These are phyloP conservation scores for Epichloe sibirici DNA, from an alignment of 2,329 filamentous ascomycete species.

Conservation along the genomic window DNA sequence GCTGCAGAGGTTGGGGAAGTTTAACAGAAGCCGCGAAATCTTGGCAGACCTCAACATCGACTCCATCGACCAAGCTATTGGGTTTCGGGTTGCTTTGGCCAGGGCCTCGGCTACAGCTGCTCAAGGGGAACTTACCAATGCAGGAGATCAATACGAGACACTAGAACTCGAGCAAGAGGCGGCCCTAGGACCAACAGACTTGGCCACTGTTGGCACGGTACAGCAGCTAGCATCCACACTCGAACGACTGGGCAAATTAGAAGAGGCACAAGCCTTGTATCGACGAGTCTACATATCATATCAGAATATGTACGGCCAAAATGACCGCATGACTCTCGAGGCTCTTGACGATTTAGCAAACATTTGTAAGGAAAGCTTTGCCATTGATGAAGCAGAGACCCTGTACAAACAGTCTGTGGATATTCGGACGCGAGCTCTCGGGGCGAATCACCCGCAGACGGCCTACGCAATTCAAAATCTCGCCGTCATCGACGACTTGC, in stretches of 20 bases:
- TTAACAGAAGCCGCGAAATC: conserved; percentile 10
- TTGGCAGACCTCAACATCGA: conserved; percentile 11
- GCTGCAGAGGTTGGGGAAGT: conserved; percentile 10
- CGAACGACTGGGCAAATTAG: conserved; percentile 12
- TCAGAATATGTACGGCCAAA: conserved; percentile 14
- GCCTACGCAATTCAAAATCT: conserved; percentile 14
- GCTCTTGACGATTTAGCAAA: conserved; percentile 16
- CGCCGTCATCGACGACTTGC: conserved; percentile 15
- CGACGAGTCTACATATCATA: conserved; percentile 15
- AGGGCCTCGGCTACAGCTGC: conserved; percentile 12
- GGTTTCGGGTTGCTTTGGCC: conserved; percentile 13
- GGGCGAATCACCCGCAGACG: conserved; percentile 12
- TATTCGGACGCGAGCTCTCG: conserved; percentile 12
- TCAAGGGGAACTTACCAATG: conserved; percentile 10
- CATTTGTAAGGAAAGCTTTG: conserved; percentile 12
- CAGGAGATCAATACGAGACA: conserved; percentile 11
- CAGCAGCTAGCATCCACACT: conserved; percentile 14
- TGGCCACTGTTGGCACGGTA: conserved; percentile 14
- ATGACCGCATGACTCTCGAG: conserved; percentile 16
- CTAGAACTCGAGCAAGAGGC: conserved; percentile 14
- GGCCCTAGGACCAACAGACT: conserved; percentile 12
- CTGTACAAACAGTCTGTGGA: conserved; percentile 16
- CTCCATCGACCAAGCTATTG: conserved; percentile 13
- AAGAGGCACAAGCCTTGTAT: conserved; percentile 15
- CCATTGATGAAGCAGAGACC: conserved; percentile 17